Conservation (phyloP, 2,329 filamentous ascomycete species). For the Clonostachys solani region DNA sequence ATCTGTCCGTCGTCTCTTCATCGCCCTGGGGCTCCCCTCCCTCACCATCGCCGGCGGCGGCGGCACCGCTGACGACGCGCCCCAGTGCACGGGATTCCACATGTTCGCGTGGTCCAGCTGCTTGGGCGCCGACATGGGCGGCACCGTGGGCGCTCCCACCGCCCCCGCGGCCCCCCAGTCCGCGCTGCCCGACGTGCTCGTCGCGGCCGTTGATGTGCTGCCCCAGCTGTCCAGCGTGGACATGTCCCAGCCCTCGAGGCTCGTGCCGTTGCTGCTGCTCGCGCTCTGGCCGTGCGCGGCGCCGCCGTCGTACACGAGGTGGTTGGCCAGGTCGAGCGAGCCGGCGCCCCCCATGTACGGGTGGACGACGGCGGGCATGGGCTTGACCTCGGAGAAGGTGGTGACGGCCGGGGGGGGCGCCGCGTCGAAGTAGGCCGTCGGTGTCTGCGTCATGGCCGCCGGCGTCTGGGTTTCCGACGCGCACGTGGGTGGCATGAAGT, state of each 20-base stretch:
- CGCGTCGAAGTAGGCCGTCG: constrained; percentile 17
- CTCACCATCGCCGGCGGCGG: constrained; percentile 10
- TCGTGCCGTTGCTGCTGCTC: constrained; percentile 19
- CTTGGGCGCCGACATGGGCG: constrained; percentile 11
- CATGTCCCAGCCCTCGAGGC: constrained; percentile 31
- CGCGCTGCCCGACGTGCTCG: constrained; percentile 10
- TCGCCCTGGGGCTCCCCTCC: constrained; percentile 26
- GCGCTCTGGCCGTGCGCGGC: constrained; percentile 9
- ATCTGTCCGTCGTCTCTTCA: constrained; percentile 28
- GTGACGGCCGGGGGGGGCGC: constrained; percentile 9
- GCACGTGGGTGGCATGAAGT: constrained; percentile 20
- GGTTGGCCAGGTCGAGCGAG: constrained; percentile 22
- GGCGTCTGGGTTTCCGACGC: constrained; percentile 6
- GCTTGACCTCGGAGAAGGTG: constrained; percentile 25
- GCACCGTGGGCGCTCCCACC: constrained; percentile 1
- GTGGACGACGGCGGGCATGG: constrained; percentile 16
- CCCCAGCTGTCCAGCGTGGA: constrained; percentile 27
- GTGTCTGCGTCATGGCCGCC: constrained; percentile 8
- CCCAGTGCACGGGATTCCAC: constrained; percentile 15
- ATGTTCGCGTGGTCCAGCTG: constrained; percentile 22
- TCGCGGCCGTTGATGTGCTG: constrained; percentile 10
- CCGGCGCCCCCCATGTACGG: constrained; percentile 20
- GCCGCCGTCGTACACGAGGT: constrained; percentile 23
- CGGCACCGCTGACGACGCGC: background rate
- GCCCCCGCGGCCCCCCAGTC: constrained; percentile 17